Conservation (phyloP, 306 rosid species). For the Castanospermum australe region DNA sequence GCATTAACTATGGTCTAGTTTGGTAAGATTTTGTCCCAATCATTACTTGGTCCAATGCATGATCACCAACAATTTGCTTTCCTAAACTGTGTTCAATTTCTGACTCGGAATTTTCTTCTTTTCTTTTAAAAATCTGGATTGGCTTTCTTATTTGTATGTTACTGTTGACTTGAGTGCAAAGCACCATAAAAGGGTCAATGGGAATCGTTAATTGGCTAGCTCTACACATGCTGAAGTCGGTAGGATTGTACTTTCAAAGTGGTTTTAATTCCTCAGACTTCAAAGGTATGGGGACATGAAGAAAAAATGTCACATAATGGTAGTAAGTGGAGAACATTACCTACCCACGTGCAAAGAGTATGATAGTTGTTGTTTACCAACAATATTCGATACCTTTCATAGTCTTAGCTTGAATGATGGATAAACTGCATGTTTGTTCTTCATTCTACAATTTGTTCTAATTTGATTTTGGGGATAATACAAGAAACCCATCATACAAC, state of each 20-base stretch:
- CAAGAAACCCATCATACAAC: conserved; percentile 28
- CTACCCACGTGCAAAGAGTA: conserved; percentile 39
- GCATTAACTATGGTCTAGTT: conserved; percentile 31
- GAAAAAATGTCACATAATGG: conserved; percentile 50
- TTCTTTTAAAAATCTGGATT: not conserved
- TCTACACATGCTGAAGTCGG: not conserved
- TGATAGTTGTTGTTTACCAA: conserved; percentile 38
- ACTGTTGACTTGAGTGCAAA: not conserved
- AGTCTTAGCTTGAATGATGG: not conserved
- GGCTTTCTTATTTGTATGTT: conserved; percentile 3
- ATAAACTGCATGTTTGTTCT: not conserved
- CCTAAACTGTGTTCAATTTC: not conserved
- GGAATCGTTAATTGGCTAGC: conserved; percentile 17
- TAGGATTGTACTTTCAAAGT: conserved; percentile 22
- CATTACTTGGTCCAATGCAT: conserved; percentile 33
- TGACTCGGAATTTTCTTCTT: not conserved
- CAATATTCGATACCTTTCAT: conserved; percentile 17
- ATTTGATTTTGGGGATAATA: not conserved
- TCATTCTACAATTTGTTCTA: conserved; percentile 27
- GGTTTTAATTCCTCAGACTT: conserved; percentile 29
- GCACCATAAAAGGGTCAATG: conserved; percentile 1
- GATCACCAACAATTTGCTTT: conserved; percentile 4
- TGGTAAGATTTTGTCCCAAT: conserved; percentile 50
- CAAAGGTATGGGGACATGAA: conserved; percentile 36
- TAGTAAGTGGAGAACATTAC: conserved; percentile 42